Conservation (phyloP, 495 filamentous ascomycete genomes). For the Choiromyces venosus region DNA sequence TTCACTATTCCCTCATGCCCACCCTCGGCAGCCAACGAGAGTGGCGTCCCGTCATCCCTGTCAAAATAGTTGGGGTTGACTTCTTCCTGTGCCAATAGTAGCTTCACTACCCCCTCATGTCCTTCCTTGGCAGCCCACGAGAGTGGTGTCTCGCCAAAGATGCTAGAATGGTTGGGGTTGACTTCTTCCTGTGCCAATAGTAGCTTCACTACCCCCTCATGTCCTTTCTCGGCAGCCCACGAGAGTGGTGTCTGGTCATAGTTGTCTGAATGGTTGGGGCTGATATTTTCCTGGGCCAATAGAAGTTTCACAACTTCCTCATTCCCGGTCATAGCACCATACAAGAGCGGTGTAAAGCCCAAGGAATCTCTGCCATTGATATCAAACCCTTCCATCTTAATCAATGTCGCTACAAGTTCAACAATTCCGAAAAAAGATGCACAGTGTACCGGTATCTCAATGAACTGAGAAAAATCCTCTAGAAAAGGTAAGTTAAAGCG, state of each 20-base stretch:
- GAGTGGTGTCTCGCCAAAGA: not conserved
- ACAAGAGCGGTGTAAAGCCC: not conserved
- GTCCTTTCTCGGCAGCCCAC: not conserved
- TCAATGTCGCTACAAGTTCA: not conserved
- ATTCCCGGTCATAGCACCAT: not conserved
- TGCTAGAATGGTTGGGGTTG: not conserved
- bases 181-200: not conserved
- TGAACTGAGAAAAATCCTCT: not conserved
- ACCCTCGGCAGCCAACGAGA: not conserved
- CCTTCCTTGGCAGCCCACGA: not conserved
- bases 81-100: not conserved
- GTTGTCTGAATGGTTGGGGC: not conserved
- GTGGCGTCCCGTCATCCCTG: fast-evolving
- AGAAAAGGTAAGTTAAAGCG: not conserved
- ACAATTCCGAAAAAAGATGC: not conserved
- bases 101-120: not conserved
- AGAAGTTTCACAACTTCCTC: not conserved
- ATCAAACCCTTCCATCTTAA: no score
- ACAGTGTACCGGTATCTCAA: not conserved
- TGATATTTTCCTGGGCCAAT: not conserved
- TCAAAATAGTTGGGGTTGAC: not conserved
- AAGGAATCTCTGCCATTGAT: not conserved
- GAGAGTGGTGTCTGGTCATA: not conserved
- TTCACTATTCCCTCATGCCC: not conserved
- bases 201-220: not conserved